Conservation (phyloP, 192 early-diverging fungal species). For the Coemansia sp. region DNA sequence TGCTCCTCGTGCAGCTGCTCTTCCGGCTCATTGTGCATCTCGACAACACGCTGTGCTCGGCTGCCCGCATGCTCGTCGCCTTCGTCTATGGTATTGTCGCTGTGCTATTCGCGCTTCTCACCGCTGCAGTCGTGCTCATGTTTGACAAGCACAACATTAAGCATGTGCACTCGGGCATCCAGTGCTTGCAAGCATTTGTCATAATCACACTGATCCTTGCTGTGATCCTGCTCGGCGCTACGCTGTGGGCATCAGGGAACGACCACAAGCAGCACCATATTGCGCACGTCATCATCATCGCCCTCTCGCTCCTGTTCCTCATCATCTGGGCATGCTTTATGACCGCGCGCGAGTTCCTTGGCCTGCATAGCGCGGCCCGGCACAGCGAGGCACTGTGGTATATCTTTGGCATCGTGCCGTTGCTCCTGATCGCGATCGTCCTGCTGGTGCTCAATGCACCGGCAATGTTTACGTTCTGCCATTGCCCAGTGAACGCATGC, state of each 20-base stretch:
- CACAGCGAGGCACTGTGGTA: slow-evolving; percentile 53
- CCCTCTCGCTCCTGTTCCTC: slow-evolving; percentile 25
- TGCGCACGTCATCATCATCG: slow-evolving; percentile 45
- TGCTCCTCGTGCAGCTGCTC: slow-evolving; percentile 42
- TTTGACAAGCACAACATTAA: slow-evolving; percentile 34
- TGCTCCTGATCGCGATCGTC: slow-evolving; percentile 43
- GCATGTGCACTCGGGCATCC: slow-evolving; percentile 36
- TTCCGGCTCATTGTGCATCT: slow-evolving; percentile 47
- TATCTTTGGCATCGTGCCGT: slow-evolving; percentile 38
- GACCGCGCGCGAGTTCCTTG: slow-evolving; percentile 44
- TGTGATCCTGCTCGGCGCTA: slow-evolving; percentile 19
- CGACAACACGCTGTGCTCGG: slow-evolving; percentile 37
- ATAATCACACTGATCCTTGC: slow-evolving; percentile 35
- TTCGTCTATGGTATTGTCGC: slow-evolving; percentile 30
- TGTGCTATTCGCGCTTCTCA: slow-evolving; percentile 33
- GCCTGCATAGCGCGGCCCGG: slow-evolving; percentile 25
- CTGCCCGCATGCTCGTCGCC: slow-evolving; percentile 21
- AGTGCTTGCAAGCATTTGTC: slow-evolving; percentile 46
- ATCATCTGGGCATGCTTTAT: slow-evolving; percentile 44
- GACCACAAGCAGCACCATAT: slow-evolving; percentile 44
- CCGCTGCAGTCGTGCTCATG: slow-evolving; percentile 43
- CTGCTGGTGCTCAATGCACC: slow-evolving; percentile 47
- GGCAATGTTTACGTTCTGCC: slow-evolving; percentile 48
- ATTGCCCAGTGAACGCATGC: slow-evolving; percentile 47
- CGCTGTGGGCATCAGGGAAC: slow-evolving; percentile 29